Evolutionary conservation across 805 yeast genomes (phyloP), one percentile per base, ranked within the genome.

Genomic region (Starmerella apicola): DNA sequence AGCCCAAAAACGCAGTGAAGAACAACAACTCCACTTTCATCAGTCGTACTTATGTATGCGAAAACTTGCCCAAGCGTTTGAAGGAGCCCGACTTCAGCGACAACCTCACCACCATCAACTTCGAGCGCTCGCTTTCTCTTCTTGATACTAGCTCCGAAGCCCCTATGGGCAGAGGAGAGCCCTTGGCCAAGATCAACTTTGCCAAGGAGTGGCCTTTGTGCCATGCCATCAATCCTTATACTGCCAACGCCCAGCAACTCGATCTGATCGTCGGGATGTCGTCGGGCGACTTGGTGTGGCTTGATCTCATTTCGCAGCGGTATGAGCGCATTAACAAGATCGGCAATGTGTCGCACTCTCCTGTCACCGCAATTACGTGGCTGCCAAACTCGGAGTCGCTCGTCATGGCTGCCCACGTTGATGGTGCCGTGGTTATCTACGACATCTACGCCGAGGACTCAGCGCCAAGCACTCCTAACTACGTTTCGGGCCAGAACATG

Each of bases 241-340:
- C 65, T 3, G 46, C 48, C 28, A 43, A 58, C 20, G 37, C 52
- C 19, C 49, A 49, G 24, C 58, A 58, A 32, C 41, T 79, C 6
- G 76, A 76, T 37, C 62, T 76, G 5, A 58, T 74, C 2, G 46
- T 77, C 16, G 91, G 88, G 1, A 69, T 75, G 45, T 71, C 77
- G 16, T 60, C 75, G 1, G 84, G 88, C n/a, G 83, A 76, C 49
- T 56, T 80, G 2, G 46, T 79, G 5, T 67, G 83, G 68, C 45
- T 76, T 26, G 80, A 78, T 46, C 69, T 78, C 8, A 57, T 63
- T 21, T 59, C 65, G 29, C 61, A 63, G 55, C 65, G 65, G 41
- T 73, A 71, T 54, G 54, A 69, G 20, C 63, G 77, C 31, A 58
- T 72, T 57, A 74, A 74, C 54, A 73, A 72, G 48, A 60, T 62